Percentiles rank a stretch among this genome's conserved stretches.
Evolutionary conservation across 2,329 filamentous ascomycete species (phyloP).

Genomic region (Bipolaris gigantea): DNA sequence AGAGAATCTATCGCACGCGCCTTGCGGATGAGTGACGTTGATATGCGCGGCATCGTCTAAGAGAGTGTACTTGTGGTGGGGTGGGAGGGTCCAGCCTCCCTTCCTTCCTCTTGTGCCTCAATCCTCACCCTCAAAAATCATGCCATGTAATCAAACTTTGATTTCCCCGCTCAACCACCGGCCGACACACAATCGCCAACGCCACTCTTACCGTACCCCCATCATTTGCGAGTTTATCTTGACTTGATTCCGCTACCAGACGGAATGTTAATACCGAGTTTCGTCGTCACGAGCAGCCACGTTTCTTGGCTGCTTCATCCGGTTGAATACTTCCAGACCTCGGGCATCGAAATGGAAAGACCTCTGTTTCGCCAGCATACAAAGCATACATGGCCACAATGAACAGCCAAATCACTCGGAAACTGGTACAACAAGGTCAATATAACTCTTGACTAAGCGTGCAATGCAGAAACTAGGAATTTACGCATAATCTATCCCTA

Average conservation of each 20-base stretch:
- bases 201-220: neutral
- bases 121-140: neutral
- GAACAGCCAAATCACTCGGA: neutral
- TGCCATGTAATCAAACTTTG: constrained; percentile 9
- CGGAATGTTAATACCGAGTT: constrained; percentile 3
- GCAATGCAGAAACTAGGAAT: neutral
- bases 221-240: neutral
- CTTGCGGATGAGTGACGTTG: constrained; percentile 59
- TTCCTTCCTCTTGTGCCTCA: neutral
- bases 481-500: neutral
- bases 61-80: constrained; percentile 1
- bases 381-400: neutral
- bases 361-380: neutral
- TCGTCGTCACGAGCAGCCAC: neutral
- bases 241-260: neutral
- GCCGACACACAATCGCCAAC: constrained; percentile 5
- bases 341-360: no score
- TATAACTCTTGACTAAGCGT: neutral
- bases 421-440: neutral
- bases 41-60: constrained; percentile 58
- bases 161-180: constrained; percentile 8
- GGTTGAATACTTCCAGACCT: constrained; percentile 4
- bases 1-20: constrained; percentile 59
- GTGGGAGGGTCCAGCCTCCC: neutral
- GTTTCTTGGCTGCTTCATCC: neutral